These are phyloP conservation scores for Trichoderma virens DNA, from an alignment of 495 filamentous ascomycete species.

Conservation along the genomic window DNA sequence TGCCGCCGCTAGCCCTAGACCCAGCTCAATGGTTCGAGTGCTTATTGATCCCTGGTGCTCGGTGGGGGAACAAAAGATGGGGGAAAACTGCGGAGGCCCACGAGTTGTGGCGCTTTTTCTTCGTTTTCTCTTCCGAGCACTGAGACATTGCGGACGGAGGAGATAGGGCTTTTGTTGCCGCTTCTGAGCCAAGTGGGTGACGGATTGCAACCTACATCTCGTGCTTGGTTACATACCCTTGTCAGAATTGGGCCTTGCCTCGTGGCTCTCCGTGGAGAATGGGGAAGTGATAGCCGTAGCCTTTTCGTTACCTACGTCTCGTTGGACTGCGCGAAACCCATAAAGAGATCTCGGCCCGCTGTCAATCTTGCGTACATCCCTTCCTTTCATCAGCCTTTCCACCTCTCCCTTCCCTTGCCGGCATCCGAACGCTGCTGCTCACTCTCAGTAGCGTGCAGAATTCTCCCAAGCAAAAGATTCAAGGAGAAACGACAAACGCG, in stretches of 20 bases:
- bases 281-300: not conserved
- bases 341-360: not conserved
- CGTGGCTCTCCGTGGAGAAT: constrained; percentile 1
- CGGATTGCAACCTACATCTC: not conserved
- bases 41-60: not conserved
- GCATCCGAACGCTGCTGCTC: not conserved
- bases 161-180: not conserved
- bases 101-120: not conserved
- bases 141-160: not conserved
- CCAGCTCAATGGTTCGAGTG: not conserved
- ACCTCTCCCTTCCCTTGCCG: not conserved
- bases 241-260: not conserved
- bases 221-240: not conserved
- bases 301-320: not conserved
- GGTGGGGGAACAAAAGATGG: not conserved
- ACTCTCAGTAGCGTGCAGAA: not conserved
- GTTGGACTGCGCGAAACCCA: not conserved
- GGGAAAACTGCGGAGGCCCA: not conserved
- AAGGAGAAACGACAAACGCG: not conserved
- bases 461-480: not conserved
- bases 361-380: not conserved
- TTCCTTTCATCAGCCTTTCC: not conserved
- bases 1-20: constrained; percentile 3
- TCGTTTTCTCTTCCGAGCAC: not conserved
- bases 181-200: not conserved